A percentile compares a stretch with the other conserved stretches of the same genome.
These are phyloP conservation scores for Artomyces pyxidatus DNA, from an alignment of 768 basidiomycete species.

Conservation along the genomic window DNA sequence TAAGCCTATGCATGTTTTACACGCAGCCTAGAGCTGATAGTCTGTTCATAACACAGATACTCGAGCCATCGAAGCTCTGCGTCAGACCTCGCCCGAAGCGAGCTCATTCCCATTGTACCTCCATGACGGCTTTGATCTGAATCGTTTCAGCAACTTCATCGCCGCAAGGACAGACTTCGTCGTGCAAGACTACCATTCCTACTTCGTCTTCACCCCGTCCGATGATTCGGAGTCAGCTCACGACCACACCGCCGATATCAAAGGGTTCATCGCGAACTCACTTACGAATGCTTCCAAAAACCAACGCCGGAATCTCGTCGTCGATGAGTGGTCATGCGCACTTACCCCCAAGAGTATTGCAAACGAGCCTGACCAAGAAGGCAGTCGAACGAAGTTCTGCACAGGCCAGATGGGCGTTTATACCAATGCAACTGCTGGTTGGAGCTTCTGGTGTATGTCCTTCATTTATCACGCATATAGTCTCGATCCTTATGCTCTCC, in stretches of 20 bases:
- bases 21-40: too few relatives aligned
- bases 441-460: constrained; percentile 60
- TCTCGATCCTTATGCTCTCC: constrained; percentile 2
- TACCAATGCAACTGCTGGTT: constrained; percentile 47
- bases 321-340: constrained; percentile 47
- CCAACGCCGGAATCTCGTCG: constrained; percentile 35
- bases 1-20: constrained; percentile 25
- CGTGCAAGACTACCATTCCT: constrained; percentile 67
- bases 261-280: constrained; percentile 17
- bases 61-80: constrained; percentile 41
- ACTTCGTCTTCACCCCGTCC: constrained; percentile 54
- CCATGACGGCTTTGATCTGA: constrained; percentile 59
- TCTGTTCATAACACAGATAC: constrained; percentile 31
- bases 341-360: constrained; percentile 41
- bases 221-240: constrained; percentile 40
- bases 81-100: constrained; percentile 29
- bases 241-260: constrained; percentile 34
- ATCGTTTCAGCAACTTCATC: constrained; percentile 41
- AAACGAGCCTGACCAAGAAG: constrained; percentile 34
- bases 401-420: constrained; percentile 52
- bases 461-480: constrained; percentile 1
- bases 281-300: constrained; percentile 23
- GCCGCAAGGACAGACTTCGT: constrained; percentile 49
- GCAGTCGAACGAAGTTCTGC: constrained; percentile 45
- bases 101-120: constrained; percentile 52